Percentiles rank a stretch among this genome's conserved stretches.
Evolutionary conservation across 2,329 filamentous ascomycete species (phyloP).

Genomic region (Ophiostoma populinum): DNA sequence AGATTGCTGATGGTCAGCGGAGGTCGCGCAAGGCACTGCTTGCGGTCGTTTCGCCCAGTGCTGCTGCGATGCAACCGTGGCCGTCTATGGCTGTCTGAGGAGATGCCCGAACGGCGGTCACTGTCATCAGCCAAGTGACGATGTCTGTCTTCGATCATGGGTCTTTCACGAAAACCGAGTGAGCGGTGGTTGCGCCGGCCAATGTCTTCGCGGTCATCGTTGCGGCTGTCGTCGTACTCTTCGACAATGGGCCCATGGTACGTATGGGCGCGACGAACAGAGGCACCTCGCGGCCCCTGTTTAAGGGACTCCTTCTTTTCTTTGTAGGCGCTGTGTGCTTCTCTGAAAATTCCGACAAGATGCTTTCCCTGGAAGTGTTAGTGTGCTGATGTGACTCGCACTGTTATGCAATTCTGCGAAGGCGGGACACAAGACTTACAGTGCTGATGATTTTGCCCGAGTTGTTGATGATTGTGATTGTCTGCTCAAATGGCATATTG

Average conservation of each 20-base stretch:
- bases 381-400: no score
- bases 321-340: conserved; percentile 73
- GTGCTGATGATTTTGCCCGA: conserved; percentile 84
- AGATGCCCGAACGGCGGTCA: conserved; percentile 15
- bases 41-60: conserved; percentile 14
- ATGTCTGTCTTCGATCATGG: conserved; percentile 14
- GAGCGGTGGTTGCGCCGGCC: conserved; percentile 6
- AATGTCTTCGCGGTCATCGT: conserved; percentile 12
- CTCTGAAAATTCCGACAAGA: conserved; percentile 76
- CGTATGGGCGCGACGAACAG: conserved; percentile 41
- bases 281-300: conserved; percentile 36
- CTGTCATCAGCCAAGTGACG: conserved; percentile 15
- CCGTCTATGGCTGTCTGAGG: conserved; percentile 23
- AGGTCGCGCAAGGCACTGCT: conserved; percentile 14
- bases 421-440: conserved; percentile 41
- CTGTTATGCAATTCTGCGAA: no score
- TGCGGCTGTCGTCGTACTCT: conserved; percentile 14
- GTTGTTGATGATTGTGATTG: conserved; percentile 76
- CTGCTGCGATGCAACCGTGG: conserved; percentile 22
- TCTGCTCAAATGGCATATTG: conserved; percentile 40
- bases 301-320: conserved; percentile 74
- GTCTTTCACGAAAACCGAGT: conserved; percentile 7
- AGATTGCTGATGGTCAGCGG: conserved; percentile 36
- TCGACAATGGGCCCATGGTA: conserved; percentile 13
- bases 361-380: conserved; percentile 74